Evolutionary conservation across 2,329 filamentous ascomycete species (phyloP), one percentile per base, ranked within the genome.

Genomic region (Colletotrichum tamarilloi): DNA sequence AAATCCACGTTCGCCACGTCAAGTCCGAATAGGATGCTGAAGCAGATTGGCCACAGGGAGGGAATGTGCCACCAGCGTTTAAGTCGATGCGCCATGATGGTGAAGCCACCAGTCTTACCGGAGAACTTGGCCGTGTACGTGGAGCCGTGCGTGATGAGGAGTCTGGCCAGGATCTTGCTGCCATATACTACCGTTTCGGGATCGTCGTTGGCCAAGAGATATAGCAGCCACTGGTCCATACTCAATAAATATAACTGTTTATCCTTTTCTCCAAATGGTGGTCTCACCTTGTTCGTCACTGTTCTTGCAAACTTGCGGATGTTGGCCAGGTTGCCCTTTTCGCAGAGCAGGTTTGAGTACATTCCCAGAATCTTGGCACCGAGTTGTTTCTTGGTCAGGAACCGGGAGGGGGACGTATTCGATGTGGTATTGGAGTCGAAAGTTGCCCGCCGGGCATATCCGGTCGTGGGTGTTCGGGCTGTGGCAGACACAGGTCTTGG

Each of bases 261-360:
- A 67, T 73, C 74, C 57, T 65, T 65, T 67, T 73, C 74, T 55
- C 72, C 68, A 66, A 59, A 58, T 32, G 73, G 69, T 68, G 60
- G 74, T 82, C 86, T 79, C 85, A 95, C 94, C 88, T 98, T 98
- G 77, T 97, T 98, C 26, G 96, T 98, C 9, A 99, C 96, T 1
- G 96, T 97, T 79, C 93, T 94, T 5, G 95, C 94, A 85, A 99
- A 98, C 77, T 95, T 97, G 79, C 92, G 91, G 68, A 98, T 93
- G 74, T 93, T 91, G 16, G 86, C 86, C 11, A 88, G 84, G 75
- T 92, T 94, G 26, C 88, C 88, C 77, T 91, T 90, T 74, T 94
- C 91, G 78, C 95, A 98, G 11, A 98, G 85, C 12, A 98, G 87
- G 30, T 92, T 88, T 8, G 93, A 89, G 79, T 97, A 96, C 83